phyloP scores from a whole-genome alignment of 148 eudicot species.

The Amaranthus cruentus region DNA sequence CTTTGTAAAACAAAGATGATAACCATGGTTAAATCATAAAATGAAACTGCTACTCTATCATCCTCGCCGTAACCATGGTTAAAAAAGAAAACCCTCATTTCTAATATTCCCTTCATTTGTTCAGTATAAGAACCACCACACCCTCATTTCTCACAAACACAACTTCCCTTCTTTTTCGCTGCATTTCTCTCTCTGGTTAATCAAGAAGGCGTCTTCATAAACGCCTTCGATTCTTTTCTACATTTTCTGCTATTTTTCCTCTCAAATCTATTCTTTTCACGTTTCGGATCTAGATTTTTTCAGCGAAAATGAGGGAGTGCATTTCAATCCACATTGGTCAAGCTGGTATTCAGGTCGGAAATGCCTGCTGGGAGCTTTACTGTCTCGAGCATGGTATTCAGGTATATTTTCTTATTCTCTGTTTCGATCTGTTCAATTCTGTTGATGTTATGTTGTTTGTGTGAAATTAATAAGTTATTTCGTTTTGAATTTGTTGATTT shows the following conservation, averaged over 20 bases:
- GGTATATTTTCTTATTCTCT: conserved; percentile 14
- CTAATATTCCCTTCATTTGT: neutral
- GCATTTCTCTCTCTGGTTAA: neutral
- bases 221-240: conserved; percentile 32
- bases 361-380: conserved; percentile 54
- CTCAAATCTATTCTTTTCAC: neutral
- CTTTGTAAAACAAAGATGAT: conserved; percentile 10
- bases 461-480: neutral
- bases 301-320: conserved; percentile 45
- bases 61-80: conserved; percentile 16
- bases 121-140: conserved; percentile 5
- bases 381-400: conserved; percentile 48
- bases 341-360: conserved; percentile 54
- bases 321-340: conserved; percentile 50
- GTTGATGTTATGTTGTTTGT: neutral
- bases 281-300: conserved; percentile 7
- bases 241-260: neutral
- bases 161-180: neutral
- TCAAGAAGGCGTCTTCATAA: conserved; percentile 52
- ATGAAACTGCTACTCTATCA: neutral
- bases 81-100: conserved; percentile 6
- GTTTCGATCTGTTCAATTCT: neutral
- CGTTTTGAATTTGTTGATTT: neutral
- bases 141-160: neutral
- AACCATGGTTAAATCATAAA: conserved; percentile 11